Base-by-base conservation (phyloP, 2,329 filamentous ascomycete genomes). In the Metarhizium brunneum region DNA sequence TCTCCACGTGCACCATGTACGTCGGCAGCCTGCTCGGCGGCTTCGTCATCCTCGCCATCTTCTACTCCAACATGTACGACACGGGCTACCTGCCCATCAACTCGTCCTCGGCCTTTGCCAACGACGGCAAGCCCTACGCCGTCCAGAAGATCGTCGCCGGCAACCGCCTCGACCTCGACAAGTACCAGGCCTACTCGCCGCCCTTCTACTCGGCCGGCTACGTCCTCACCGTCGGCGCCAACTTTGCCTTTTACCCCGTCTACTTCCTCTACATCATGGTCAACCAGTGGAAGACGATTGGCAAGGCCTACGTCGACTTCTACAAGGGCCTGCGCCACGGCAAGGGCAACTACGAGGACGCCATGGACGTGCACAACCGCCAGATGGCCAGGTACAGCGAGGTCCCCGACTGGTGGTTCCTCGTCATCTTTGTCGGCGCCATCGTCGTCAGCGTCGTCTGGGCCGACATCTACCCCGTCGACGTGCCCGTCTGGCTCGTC, bases 361-460 rank as follows among this genome's bases (percentile, higher is more conserved):
- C 68, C 47, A 71, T 68, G 63, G 74, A 77, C 58, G 65, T 73
- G 2, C 73, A 76, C 61, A 72, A 60, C 55, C 62, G 64, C 7
- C 60, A 70, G 5, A 76, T 77, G 74, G 57, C 66, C 11, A 66
- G 66, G 40, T 76, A 75, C 57, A 62, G 62, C 1, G 74, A 76
- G 54, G 73, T 76, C 2, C 74, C 74, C 1, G 73, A 76, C 60
- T 76, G 73, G 74, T 76, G 74, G 74, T 76, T 75, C 60, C 60
- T 76, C 6, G 36, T 69, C 38, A 73, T 76, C 47, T 65, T 75
- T 4, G 57, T 66, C 20, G 58, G 40, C 47, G 65, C 68, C 53
- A 58, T 63, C 1, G 57, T 71, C 43, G 59, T 69, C 6, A 72
- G 72, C 53, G 57, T 63, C 38, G 48, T 64, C 30, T 66, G 64